Evolutionary conservation across 495 filamentous ascomycete genomes (phyloP), one percentile per base, ranked within the genome.

Genomic region (Achaetomiella virescens): DNA sequence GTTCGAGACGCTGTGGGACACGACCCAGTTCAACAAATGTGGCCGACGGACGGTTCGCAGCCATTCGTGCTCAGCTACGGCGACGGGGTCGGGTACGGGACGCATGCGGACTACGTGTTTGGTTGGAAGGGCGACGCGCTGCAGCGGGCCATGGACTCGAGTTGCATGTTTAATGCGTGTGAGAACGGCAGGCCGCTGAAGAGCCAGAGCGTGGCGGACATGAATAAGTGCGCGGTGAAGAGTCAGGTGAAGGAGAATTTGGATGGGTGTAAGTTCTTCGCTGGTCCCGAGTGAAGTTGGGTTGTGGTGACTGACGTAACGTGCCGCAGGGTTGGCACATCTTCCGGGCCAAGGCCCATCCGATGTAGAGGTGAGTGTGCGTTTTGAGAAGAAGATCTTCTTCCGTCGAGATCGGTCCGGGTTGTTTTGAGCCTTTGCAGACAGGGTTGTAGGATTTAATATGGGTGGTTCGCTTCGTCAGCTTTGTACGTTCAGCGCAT

Each of bases 1-100:
- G 8, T 78, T 75, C 66, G 77, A 80, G 60, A 75, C 76, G 6
- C 72, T 77, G 54, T 80, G 76, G 75, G 74, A 78, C 61, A 76
- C 76, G 5, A 71, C 72, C 54, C 60, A 69, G 56, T 79, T 78
- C 66, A 69, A 71, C 64, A 63, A 52, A 57, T 75, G 65, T 78
- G 77, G 74, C 75, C 76, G 18, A 57, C 65, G 6, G 74, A 72
- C 29, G 67, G 70, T 10, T 64, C 68, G 8, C 70, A 78, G 47
- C 77, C 77, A 14, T 78, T 80, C 57, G 75, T 78, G 20, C 50
- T 68, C 21, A 58, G 52, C 59, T 62, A 55, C 40, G 59, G 61
- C 47, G 64, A 65, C 61, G 20, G 17, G 44, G 49, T 61, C 40
- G 75, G 76, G 10, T 77, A 74, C 57, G 73, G 73, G 17, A 76